Conservation (phyloP, 768 basidiomycete genomes). For the Fibroporia radiculosa region DNA sequence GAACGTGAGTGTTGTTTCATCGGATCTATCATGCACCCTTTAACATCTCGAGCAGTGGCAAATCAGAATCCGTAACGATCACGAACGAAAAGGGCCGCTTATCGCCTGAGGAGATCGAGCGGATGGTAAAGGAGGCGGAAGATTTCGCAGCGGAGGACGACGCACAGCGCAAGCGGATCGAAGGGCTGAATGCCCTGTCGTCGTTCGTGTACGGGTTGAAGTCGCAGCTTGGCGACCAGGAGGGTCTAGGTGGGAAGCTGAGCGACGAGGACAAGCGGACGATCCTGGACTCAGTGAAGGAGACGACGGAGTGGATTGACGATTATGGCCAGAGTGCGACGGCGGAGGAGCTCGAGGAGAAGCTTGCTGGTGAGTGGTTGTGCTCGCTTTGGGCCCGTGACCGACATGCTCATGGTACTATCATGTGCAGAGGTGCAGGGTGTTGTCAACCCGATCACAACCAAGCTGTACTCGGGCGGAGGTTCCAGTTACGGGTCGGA, state of each 20-base stretch:
- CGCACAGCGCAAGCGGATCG: conserved; percentile 74
- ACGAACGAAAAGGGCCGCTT: conserved; percentile 93
- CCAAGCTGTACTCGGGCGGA: conserved; percentile 58
- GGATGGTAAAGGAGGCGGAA: conserved; percentile 93
- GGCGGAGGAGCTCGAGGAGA: conserved; percentile 90
- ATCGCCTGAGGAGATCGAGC: conserved; percentile 65
- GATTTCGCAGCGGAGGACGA: conserved; percentile 79
- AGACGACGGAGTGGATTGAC: conserved; percentile 90
- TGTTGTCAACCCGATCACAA: conserved; percentile 78
- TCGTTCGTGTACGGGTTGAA: conserved; percentile 85
- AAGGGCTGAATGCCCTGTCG: conserved; percentile 75
- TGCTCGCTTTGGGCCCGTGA: conserved; percentile 42
- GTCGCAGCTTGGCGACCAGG: conserved; percentile 78
- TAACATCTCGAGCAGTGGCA: conserved; percentile 49
- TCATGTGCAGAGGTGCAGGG: conserved; percentile 48
- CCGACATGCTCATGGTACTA: conserved; percentile 14
- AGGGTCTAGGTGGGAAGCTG: conserved; percentile 88
- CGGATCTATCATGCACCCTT: conserved; percentile 26
- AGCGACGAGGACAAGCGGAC: conserved; percentile 79
- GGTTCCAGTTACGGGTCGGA: conserved; percentile 16
- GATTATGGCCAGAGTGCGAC: conserved; percentile 69
- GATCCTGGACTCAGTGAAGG: conserved; percentile 76
- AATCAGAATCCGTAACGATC: conserved; percentile 86
- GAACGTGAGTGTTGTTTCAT: conserved; percentile 48
- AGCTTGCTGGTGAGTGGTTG: conserved; percentile 41